Conservation (phyloP, 257 asterid species). For the Fraxinus anomala region DNA sequence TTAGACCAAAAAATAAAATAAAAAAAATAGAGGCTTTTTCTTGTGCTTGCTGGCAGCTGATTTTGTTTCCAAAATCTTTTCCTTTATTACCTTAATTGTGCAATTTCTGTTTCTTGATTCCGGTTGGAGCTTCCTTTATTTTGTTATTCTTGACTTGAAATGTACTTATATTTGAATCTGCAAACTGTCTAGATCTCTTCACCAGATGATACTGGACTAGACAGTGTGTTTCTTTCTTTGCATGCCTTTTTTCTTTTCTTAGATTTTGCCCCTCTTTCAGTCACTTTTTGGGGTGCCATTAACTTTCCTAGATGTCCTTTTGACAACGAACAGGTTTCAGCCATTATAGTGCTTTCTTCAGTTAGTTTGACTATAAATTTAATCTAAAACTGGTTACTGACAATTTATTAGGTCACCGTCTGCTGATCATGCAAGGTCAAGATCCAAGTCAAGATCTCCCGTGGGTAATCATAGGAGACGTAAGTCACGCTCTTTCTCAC, state of each 20-base stretch:
- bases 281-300: background rate
- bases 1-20: background rate
- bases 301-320: background rate
- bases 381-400: slow-evolving; percentile 22
- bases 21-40: background rate
- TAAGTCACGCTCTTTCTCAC: slow-evolving; percentile 80
- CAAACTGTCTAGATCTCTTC: background rate
- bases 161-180: background rate
- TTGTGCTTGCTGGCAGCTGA: background rate
- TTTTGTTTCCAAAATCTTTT: background rate
- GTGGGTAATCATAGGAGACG: slow-evolving; percentile 58
- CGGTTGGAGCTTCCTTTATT: background rate
- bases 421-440: slow-evolving; percentile 53
- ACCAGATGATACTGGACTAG: background rate
- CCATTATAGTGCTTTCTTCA: slow-evolving; percentile 2
- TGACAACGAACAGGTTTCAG: background rate
- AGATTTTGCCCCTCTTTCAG: too few species aligned
- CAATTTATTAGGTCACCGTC: slow-evolving; percentile 72
- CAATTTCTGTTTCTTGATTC: background rate
- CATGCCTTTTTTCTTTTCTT: background rate
- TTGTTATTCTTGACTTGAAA: background rate
- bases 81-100: background rate
- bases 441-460: slow-evolving; percentile 84
- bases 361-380: slow-evolving; percentile 14
- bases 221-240: background rate